phyloP scores from a whole-genome alignment of 139 green algal species.

The Coccomyxa sp. region DNA sequence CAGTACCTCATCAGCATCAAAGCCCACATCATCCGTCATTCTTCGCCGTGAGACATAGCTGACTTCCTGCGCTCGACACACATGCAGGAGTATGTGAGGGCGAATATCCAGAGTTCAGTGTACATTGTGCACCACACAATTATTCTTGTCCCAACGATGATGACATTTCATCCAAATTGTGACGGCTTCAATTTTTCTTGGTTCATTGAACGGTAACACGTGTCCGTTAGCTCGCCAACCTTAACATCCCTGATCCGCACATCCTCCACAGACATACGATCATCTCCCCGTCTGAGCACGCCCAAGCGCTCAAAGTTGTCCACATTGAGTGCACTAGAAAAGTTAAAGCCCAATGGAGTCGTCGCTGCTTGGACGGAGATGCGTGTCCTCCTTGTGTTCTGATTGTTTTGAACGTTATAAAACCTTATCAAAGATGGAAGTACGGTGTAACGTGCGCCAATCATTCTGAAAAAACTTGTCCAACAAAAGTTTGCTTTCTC shows the following conservation, averaged over 20 bases:
- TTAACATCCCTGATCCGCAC: not conserved
- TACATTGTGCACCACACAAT: not conserved
- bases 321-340: no score
- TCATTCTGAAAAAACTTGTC: no score
- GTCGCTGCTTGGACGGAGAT: no score
- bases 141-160: not conserved
- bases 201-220: not conserved
- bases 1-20: constrained; percentile 57
- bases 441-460: no score
- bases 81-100: not conserved
- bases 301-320: no score
- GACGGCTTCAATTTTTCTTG: not conserved
- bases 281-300: not conserved
- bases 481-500: no score
- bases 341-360: no score
- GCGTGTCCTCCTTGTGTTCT: no score
- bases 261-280: not conserved
- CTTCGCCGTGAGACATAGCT: constrained; percentile 64
- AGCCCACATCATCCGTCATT: constrained; percentile 47
- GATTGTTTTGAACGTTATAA: no score
- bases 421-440: no score
- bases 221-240: not conserved
- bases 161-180: not conserved
- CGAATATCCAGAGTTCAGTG: not conserved
- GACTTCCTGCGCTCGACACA: constrained; percentile 27